A percentile compares a stretch with the other conserved stretches of the same genome.
phyloP scores from a whole-genome alignment of 2,329 filamentous ascomycete species.

The Cercospora canescens region DNA sequence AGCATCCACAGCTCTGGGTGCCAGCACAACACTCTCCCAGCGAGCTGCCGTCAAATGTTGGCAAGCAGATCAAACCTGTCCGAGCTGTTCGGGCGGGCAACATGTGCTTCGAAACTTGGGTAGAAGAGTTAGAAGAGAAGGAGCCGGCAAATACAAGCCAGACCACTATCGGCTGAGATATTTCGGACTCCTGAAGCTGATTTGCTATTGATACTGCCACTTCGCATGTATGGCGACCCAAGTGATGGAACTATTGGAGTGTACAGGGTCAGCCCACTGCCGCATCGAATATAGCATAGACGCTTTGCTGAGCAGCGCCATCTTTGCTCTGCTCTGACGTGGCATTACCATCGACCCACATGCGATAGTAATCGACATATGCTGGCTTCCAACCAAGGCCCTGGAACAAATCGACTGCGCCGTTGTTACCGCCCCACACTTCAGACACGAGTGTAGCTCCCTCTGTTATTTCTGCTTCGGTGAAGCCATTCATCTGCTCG shows the following conservation, averaged over 20 bases:
- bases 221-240: not conserved
- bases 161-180: conserved; percentile 3
- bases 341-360: conserved; percentile 39
- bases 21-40: conserved; percentile 43
- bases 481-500: not conserved
- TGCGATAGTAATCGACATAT: conserved; percentile 39
- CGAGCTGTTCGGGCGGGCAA: conserved; percentile 65
- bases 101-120: conserved; percentile 68
- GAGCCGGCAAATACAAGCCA: not conserved
- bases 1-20: conserved; percentile 60
- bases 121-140: conserved; percentile 55
- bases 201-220: not conserved
- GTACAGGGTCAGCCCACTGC: not conserved
- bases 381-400: conserved; percentile 35
- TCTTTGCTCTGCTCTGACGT: conserved; percentile 35
- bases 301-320: conserved; percentile 18
- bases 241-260: not conserved
- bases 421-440: conserved; percentile 3
- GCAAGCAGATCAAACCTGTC: conserved; percentile 57
- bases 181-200: not conserved
- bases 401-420: conserved; percentile 35
- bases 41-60: conserved; percentile 33
- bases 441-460: not conserved
- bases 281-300: not conserved
- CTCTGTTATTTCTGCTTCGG: not conserved